These are phyloP conservation scores for Pilaira anomala DNA, from an alignment of 192 early-diverging fungal genomes.

Conservation along the genomic window DNA sequence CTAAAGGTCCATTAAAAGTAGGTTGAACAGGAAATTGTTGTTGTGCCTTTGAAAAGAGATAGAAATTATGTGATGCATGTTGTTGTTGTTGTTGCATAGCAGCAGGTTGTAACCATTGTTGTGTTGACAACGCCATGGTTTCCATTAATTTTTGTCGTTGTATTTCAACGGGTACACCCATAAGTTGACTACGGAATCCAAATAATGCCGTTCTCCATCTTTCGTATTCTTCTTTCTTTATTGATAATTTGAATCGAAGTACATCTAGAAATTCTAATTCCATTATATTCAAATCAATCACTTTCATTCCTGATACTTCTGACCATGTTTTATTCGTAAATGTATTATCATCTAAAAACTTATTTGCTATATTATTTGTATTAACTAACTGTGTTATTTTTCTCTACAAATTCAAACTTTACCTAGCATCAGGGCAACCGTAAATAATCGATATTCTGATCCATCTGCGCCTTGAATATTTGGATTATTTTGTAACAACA, in stretches of 20 bases:
- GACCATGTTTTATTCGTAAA: slow-evolving; percentile 91
- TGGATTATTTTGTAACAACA: slow-evolving; percentile 37
- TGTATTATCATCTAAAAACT: slow-evolving; percentile 85
- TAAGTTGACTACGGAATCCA: slow-evolving; percentile 35
- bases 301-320: slow-evolving; percentile 77
- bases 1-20: slow-evolving; percentile 11
- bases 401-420: neutral
- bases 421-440: slow-evolving; percentile 51
- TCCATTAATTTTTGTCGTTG: slow-evolving; percentile 24
- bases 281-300: slow-evolving; percentile 76
- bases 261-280: slow-evolving; percentile 80
- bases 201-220: slow-evolving; percentile 58
- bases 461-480: slow-evolving; percentile 51
- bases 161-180: slow-evolving; percentile 11
- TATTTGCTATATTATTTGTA: slow-evolving; percentile 63
- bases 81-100: neutral
- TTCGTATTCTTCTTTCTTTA: slow-evolving; percentile 61
- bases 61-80: slow-evolving; percentile 1
- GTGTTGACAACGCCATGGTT: neutral
- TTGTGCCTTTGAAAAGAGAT: slow-evolving; percentile 13
- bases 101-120: neutral
- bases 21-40: slow-evolving; percentile 1
- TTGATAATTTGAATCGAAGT: slow-evolving; percentile 71
- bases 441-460: slow-evolving; percentile 56
- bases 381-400: too few species aligned